phyloP scores from a whole-genome alignment of 2,329 filamentous ascomycete genomes.

The Podosphaera xanthii region DNA sequence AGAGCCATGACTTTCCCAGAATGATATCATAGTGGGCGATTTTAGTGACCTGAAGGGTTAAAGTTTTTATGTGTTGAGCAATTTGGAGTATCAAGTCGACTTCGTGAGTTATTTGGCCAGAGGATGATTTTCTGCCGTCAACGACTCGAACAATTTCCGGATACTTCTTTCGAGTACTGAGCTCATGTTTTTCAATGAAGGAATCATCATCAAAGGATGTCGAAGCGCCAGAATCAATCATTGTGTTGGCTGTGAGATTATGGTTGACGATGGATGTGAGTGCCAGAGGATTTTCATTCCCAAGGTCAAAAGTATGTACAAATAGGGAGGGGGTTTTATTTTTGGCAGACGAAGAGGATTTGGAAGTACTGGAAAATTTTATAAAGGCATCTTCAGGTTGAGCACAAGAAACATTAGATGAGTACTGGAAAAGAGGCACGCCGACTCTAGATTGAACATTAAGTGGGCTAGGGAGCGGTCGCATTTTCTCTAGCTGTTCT shows the following conservation, averaged over 20 bases:
- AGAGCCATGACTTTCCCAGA: constrained; percentile 1
- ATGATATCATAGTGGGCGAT: constrained; percentile 1
- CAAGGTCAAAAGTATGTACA: background rate
- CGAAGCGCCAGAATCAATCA: background rate
- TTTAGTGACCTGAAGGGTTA: background rate
- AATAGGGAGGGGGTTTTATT: background rate
- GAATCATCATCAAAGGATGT: background rate
- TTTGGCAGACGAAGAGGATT: background rate
- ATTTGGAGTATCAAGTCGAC: background rate
- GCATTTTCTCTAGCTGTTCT: background rate
- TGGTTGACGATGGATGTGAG: background rate
- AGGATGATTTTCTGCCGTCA: background rate
- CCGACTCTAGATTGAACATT: background rate
- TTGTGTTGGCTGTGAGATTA: background rate
- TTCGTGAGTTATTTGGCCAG: background rate
- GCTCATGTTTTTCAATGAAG: background rate
- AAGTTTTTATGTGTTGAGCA: background rate
- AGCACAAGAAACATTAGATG: too few species aligned
- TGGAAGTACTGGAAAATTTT: background rate
- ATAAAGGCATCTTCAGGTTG: background rate
- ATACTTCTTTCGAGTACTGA: background rate
- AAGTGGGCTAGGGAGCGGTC: background rate
- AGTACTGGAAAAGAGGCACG: too few species aligned
- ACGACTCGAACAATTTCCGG: background rate
- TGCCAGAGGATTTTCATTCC: background rate